Percentiles rank a stretch among this genome's conserved stretches.
Evolutionary conservation across 2,329 filamentous ascomycete genomes (phyloP).

Genomic region (Scedosporium dehoogii): DNA sequence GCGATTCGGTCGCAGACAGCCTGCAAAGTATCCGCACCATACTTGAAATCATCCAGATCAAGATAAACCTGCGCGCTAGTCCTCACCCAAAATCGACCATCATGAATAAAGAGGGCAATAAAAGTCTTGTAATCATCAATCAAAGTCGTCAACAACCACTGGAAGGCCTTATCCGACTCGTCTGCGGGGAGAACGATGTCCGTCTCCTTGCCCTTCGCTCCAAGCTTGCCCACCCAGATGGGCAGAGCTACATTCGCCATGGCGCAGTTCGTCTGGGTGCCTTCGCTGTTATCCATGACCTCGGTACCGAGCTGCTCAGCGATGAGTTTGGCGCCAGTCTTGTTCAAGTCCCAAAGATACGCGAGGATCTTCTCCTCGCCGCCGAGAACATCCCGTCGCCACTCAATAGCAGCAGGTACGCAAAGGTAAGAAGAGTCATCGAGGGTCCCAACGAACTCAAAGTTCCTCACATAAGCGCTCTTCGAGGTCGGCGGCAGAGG

Average conservation of each 20-base stretch:
- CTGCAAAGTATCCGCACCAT: conserved; percentile 50
- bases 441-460: conserved; percentile 67
- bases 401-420: conserved; percentile 60
- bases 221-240: conserved; percentile 28
- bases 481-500: conserved; percentile 37
- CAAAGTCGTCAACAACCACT: conserved; percentile 49
- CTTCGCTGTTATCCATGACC: conserved; percentile 56
- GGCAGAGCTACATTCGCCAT: conserved; percentile 70
- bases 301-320: conserved; percentile 58
- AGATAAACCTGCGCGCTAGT: conserved; percentile 78
- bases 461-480: conserved; percentile 55
- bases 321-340: conserved; percentile 49
- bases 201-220: conserved; percentile 16
- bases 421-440: conserved; percentile 66
- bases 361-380: conserved; percentile 60
- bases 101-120: conserved; percentile 53
- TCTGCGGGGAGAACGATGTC: conserved; percentile 19
- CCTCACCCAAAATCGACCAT: conserved; percentile 56
- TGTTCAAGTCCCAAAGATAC: conserved; percentile 55
- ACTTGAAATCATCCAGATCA: conserved; percentile 69
- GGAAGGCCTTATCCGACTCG: conserved; percentile 27
- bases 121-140: conserved; percentile 60
- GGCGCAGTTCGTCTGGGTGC: conserved; percentile 54
- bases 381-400: conserved; percentile 57
- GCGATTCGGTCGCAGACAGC: conserved; percentile 30